phyloP scores from a whole-genome alignment of 1,139 yeast species.

The Pichia norvegensis region DNA sequence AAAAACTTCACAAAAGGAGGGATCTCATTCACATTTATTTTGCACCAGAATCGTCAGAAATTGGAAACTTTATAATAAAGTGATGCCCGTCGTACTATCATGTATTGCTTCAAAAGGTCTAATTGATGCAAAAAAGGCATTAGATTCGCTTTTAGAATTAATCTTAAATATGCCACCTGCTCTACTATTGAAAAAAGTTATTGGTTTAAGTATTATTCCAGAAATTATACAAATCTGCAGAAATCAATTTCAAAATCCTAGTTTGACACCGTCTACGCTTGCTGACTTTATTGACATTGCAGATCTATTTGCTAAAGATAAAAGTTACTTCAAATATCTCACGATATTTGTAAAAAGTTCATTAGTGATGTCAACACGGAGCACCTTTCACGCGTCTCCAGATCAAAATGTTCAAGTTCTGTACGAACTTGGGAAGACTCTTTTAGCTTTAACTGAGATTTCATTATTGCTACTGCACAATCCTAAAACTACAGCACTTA shows the following conservation, averaged over 20 bases:
- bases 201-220: slow-evolving; percentile 3
- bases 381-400: background rate
- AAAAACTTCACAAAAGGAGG: background rate
- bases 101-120: slow-evolving; percentile 6
- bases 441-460: background rate
- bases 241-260: background rate
- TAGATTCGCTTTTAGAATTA: slow-evolving; percentile 1
- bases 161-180: slow-evolving; percentile 1
- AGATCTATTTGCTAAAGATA: slow-evolving; percentile 1
- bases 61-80: background rate
- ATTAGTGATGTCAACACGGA: slow-evolving; percentile 1
- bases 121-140: slow-evolving; percentile 1
- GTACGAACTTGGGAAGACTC: background rate
- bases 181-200: slow-evolving; percentile 1
- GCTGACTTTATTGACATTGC: background rate
- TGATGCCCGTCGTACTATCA: slow-evolving; percentile 2
- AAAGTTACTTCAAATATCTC: slow-evolving; percentile 1
- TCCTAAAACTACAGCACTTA: background rate
- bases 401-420: background rate
- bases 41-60: background rate
- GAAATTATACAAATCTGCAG: slow-evolving; percentile 1
- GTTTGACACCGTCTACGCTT: background rate
- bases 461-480: background rate
- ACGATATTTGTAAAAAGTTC: background rate
- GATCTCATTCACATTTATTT: background rate